phyloP scores from a whole-genome alignment of 2,329 filamentous ascomycete species.

The Fusarium torreyae region DNA sequence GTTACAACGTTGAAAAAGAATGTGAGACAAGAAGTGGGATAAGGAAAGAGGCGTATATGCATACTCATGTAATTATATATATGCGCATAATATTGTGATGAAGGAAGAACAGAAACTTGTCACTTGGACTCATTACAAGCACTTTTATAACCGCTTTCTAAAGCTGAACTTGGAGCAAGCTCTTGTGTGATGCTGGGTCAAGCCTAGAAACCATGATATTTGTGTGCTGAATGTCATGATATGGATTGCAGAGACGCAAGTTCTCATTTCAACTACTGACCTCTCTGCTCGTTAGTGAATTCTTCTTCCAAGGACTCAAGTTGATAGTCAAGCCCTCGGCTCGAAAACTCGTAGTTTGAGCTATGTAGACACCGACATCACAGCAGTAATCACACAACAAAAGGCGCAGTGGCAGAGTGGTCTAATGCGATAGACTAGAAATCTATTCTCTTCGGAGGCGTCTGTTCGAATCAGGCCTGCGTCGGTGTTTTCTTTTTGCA shows the following conservation, averaged over 20 bases:
- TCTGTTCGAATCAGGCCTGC: constrained; percentile 42
- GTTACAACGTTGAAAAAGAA: constrained; percentile 14
- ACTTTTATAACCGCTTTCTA: no score
- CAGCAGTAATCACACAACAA: background rate
- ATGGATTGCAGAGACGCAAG: no score
- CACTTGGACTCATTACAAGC: constrained; percentile 4
- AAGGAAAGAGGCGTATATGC: constrained; percentile 28
- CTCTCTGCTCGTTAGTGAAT: no score
- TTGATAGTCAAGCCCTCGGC: no score
- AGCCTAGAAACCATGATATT: no score
- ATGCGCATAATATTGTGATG: constrained; percentile 40
- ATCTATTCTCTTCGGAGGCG: constrained; percentile 41
- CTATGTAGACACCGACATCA: background rate
- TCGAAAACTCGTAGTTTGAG: background rate
- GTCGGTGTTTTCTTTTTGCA: constrained; percentile 25
- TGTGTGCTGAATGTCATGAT: no score
- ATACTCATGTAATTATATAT: constrained; percentile 44
- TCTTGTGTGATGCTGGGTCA: no score
- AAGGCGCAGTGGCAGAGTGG: constrained; percentile 42
- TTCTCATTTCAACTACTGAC: no score
- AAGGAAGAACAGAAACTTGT: constrained; percentile 37
- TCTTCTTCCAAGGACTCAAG: no score
- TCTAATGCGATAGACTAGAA: constrained; percentile 43
- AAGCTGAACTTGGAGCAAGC: no score
- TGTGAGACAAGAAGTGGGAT: background rate